Evolutionary conservation across 1,284 basidiomycete species (phyloP), one percentile per base, ranked within the genome.

Genomic region (Coniferiporia weirii): DNA sequence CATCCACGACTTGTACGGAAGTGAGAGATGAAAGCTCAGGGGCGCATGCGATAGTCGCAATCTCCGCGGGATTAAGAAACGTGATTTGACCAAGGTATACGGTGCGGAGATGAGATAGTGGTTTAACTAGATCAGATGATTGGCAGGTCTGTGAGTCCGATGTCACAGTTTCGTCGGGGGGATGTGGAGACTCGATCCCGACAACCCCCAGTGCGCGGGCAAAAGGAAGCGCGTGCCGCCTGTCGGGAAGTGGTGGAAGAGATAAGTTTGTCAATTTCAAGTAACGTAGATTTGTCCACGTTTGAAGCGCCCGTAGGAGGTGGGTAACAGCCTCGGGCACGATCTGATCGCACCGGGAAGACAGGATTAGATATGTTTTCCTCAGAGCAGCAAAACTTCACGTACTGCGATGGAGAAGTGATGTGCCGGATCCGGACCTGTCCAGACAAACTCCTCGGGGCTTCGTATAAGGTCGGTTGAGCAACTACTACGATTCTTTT

Each of bases 371-470:
- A 22, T 52, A 56, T 40, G 20, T 40, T 12, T 40, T 15, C 9
- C 2, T 40, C 38, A 40, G 38, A 10, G 38, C 38, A 40, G 27
- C 27, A 40, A 9, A 35, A 22, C 15, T 7, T 43, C 32, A 72
- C 79, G 65, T 65, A 83, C 83, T 17, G 82, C 80, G 15, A 73
- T 81, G 1, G 82, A 82, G 66, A 83, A 82, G 64, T 84, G 79
- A 63, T 84, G 81, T 17, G 75, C 76, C 34, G 83, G 81, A 63
- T 83, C 81, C 4, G 80, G 81, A 4, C 82, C 80, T 35, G 72
- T 77, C 83, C 83, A 85, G 19, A 70, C 69, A 63, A 85, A 83
- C 17, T 63, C 67, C 55, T 68, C 71, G 40, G 82, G 79, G 60
- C 83, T 84, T 55, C 54, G 32, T 49, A 48, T 22, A 59, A 52